Evolutionary conservation across 176 grass and related monocot genomes (phyloP).

Genomic region (Juncus inflexus): DNA sequence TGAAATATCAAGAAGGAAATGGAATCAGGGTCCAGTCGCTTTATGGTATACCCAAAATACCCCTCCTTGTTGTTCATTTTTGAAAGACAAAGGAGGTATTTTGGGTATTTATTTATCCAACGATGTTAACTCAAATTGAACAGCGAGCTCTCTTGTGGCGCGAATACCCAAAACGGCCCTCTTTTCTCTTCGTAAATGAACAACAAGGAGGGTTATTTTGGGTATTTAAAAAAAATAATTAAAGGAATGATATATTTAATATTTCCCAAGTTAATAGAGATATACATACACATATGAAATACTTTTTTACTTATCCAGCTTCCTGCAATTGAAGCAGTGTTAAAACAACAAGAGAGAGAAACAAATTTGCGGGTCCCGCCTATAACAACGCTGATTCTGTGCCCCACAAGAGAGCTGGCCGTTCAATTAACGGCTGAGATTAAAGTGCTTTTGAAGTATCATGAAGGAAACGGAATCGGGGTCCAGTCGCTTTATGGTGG

Average conservation of each 20-base stretch:
- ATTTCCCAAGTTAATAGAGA: no score
- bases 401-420: constrained; percentile 85
- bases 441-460: constrained; percentile 73
- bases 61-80: no score
- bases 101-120: no score
- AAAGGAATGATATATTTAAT: no score
- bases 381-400: constrained; percentile 72
- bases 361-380: constrained; percentile 67
- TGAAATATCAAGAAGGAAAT: constrained; percentile 62
- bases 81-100: no score
- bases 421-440: constrained; percentile 88
- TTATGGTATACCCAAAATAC: not conserved
- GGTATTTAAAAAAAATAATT: no score
- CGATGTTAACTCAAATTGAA: no score
- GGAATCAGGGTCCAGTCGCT: constrained; percentile 80
- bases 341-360: constrained; percentile 50
- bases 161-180: no score
- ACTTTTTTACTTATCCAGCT: constrained; percentile 50
- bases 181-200: no score
- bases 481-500: constrained; percentile 92
- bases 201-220: no score
- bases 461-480: constrained; percentile 54
- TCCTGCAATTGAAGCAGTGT: constrained; percentile 97
- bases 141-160: no score
- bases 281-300: no score